Conservation (phyloP, 192 early-diverging fungal genomes). For the Linnemannia exigua region DNA sequence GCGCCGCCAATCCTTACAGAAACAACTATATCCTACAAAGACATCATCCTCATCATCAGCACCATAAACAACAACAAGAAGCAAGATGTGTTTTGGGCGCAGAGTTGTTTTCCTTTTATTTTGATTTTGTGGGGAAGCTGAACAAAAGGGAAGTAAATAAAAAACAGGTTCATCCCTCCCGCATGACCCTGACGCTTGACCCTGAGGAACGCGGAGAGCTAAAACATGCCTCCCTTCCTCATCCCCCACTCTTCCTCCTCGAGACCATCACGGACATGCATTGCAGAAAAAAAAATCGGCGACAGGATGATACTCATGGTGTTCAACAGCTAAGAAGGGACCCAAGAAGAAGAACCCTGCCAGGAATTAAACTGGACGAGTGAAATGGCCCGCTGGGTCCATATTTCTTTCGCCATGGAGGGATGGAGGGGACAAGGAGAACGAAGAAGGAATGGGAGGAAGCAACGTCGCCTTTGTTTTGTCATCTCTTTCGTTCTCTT, state of each 20-base stretch:
- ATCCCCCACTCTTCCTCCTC: background rate
- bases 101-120: background rate
- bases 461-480: too few relatives aligned
- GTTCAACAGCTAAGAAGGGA: background rate
- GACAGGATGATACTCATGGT: background rate
- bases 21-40: too few relatives aligned
- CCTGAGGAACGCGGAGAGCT: background rate
- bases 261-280: background rate
- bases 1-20: too few relatives aligned
- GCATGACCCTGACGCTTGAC: background rate
- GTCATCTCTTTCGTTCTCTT: too few relatives aligned
- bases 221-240: background rate
- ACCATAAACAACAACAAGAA: background rate
- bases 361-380: background rate
- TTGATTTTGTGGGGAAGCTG: background rate
- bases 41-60: too few relatives aligned
- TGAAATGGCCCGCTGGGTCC: background rate
- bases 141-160: background rate
- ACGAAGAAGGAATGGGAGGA: background rate
- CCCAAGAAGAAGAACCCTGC: background rate
- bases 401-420: background rate
- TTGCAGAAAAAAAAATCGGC: background rate
- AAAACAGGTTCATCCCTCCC: background rate
- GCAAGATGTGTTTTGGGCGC: background rate
- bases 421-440: background rate